Base-by-base conservation (phyloP, 345 rosid species). In the Eucalyptus virginea region DNA sequence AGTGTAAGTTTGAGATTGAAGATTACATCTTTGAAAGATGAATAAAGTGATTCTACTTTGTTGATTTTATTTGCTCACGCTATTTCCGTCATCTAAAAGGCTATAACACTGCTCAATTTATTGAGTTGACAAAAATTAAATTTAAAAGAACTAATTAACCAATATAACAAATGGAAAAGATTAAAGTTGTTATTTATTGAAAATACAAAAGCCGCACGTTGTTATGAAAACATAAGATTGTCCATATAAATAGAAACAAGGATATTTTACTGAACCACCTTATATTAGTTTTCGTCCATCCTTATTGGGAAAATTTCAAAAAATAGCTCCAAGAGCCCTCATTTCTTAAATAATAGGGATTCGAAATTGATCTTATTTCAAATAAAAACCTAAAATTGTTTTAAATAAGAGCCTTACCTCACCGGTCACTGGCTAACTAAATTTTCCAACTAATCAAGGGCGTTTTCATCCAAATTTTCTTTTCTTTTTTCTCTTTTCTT, bases 391-490 rank as follows among this genome's bases (percentile, higher is more conserved):
- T n/a, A n/a, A n/a, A n/a, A n/a, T n/a, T 52, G 5, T 52, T 52
- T 52, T 52, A 52, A 3, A 52, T 52, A 19, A 52, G 5, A 52
- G 24, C 58, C 24, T 52, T 19, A 52, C 24, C 10, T 52, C 11
- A 19, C 5, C 0, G 0, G 56, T 52, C 56, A 52, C 2, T 52
- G 0, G 58, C 58, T 2, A 52, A 0, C 58, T 52, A 52, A 52
- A 19, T 52, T 52, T 52, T 52, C 24, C 24, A 52, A 52, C 10
- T 0, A 0, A 0, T 52, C 0, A 52, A 52, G 2, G 58, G 58
- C 0, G 5, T 52, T 52, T 19, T 52, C 58, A 52, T 52, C 5
- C 26, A 2, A 52, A 52, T 52, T 52, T 52, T 8, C 9, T 52
- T 19, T 52, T 52, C 5, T 52, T 21, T 17, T 51, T 18, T 18